phyloP scores from a whole-genome alignment of 176 grass and related monocot genomes.

The Melocanna baccifera region DNA sequence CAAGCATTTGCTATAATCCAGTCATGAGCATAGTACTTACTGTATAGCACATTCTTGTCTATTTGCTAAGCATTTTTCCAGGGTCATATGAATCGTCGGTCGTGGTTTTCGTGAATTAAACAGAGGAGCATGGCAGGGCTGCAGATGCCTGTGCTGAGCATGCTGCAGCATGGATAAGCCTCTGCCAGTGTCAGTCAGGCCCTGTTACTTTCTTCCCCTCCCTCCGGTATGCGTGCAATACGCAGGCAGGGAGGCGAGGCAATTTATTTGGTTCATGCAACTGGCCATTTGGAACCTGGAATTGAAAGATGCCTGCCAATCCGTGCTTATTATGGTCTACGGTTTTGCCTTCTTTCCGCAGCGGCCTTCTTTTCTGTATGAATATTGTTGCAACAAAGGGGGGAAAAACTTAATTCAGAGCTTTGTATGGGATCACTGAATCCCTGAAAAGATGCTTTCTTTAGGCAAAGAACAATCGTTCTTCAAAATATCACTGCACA shows the following conservation, averaged over 20 bases:
- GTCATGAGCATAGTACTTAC: slow-evolving; percentile 19
- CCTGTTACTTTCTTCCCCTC: slow-evolving; percentile 5
- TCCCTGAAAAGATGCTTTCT: slow-evolving; percentile 12
- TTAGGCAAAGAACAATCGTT: neutral
- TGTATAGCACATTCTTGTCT: neutral
- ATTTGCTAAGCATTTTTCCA: neutral
- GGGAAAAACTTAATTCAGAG: neutral
- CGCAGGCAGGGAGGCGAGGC: neutral
- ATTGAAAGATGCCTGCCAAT: neutral
- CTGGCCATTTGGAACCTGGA: slow-evolving; percentile 9
- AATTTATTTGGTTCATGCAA: neutral
- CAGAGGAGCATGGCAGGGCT: slow-evolving; percentile 25
- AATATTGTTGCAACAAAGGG: too few relatives aligned
- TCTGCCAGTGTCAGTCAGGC: slow-evolving; percentile 15
- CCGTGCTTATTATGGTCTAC: slow-evolving; percentile 7
- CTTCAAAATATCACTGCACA: neutral
- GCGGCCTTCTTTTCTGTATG: neutral
- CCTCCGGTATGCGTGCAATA: slow-evolving; percentile 29
- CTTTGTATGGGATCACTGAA: slow-evolving; percentile 23
- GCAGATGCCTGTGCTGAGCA: neutral
- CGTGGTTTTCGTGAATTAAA: slow-evolving; percentile 19
- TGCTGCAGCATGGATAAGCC: slow-evolving; percentile 34
- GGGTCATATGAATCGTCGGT: slow-evolving; percentile 24
- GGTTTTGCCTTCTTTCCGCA: slow-evolving; percentile 16
- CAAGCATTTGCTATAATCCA: neutral